phyloP scores from a whole-genome alignment of 495 filamentous ascomycete species.

The Neurospora terricola region DNA sequence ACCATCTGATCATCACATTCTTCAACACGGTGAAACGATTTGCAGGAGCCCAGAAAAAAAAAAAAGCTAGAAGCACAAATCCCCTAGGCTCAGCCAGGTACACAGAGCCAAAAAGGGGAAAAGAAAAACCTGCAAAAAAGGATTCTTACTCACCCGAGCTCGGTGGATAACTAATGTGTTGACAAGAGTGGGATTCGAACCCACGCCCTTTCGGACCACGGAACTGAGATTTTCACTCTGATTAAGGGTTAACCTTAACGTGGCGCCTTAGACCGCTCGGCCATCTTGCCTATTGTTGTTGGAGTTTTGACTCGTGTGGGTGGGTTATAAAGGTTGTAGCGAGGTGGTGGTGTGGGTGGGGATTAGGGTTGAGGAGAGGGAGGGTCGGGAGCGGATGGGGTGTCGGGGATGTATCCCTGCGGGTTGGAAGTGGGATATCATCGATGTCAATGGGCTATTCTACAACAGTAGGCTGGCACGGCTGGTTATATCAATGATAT shows the following conservation, averaged over 20 bases:
- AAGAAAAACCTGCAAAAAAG: no score
- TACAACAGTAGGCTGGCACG: no score
- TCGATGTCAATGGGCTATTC: no score
- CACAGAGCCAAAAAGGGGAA: no score
- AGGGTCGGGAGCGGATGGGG: not conserved
- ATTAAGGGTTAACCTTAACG: not conserved
- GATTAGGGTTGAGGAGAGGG: not conserved
- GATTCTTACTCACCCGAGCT: not conserved
- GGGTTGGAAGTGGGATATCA: not conserved
- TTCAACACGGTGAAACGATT: no score
- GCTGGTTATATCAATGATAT: not conserved
- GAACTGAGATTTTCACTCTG: conserved; percentile 1
- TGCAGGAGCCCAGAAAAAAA: no score
- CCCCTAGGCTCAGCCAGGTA: no score
- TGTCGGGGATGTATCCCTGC: not conserved
- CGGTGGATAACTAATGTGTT: not conserved
- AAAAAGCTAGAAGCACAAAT: no score
- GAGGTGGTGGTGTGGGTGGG: not conserved
- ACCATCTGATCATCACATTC: no score
- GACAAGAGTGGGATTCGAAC: conserved; percentile 29
- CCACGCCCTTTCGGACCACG: conserved; percentile 27
- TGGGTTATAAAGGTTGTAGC: not conserved
- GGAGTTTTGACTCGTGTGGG: not conserved
- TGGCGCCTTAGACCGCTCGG: not conserved
- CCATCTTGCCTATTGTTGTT: not conserved